Conservation (phyloP, 441 rosid species). For the Eutrema salsugineum region DNA sequence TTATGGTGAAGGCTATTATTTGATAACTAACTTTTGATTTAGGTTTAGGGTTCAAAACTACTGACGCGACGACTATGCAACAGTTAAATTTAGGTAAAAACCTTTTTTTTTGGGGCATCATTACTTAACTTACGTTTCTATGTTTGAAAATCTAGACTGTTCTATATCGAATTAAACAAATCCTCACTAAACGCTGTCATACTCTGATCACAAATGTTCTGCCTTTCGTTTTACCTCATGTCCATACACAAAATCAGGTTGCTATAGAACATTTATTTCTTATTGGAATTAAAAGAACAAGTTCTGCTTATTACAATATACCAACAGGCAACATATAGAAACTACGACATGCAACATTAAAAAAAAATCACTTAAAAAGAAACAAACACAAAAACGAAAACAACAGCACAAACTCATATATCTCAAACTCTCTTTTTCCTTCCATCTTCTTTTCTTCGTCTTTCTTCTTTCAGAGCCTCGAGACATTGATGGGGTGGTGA, state of each 20-base stretch:
- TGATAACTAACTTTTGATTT: background rate
- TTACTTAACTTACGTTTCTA: no score
- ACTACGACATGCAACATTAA: no score
- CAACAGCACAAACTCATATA: conserved; percentile 3
- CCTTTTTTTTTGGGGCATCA: no score
- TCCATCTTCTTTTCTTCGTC: background rate
- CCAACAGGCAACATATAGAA: conserved; percentile 14
- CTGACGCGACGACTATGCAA: background rate
- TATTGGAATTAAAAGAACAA: conserved; percentile 6
- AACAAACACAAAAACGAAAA: background rate
- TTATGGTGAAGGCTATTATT: no score
- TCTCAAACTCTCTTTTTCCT: background rate
- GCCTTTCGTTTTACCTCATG: background rate
- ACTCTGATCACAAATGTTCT: background rate
- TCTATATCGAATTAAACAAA: no score
- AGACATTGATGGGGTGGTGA: conserved; percentile 47
- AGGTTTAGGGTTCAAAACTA: background rate
- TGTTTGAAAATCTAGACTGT: no score
- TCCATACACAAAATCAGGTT: background rate
- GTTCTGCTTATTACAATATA: conserved; percentile 20
- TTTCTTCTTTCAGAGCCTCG: conserved; percentile 42
- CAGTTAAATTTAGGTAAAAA: no score
- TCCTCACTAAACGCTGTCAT: no score
- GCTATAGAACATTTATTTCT: conserved; percentile 23
- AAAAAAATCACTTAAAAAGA: background rate